Evolutionary conservation across 169 alveolate species (phyloP).

Genomic region (Cytauxzoon felis): DNA sequence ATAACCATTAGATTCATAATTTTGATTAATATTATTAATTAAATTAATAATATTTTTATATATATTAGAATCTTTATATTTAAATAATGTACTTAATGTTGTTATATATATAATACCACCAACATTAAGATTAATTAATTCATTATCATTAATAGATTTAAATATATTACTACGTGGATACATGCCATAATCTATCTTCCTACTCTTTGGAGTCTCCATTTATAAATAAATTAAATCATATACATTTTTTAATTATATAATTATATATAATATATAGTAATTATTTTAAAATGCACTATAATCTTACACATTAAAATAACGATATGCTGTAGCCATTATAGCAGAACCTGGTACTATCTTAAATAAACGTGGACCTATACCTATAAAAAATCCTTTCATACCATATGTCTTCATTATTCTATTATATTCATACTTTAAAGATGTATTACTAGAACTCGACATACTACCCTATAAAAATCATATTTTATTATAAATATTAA

Average conservation of each 20-base stretch:
- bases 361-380: slow-evolving; percentile 44
- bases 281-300: background rate
- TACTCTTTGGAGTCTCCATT: slow-evolving; percentile 23
- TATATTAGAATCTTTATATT: slow-evolving; percentile 21
- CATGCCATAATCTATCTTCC: slow-evolving; percentile 12
- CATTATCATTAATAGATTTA: background rate
- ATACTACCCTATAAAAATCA: too few relatives aligned
- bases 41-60: background rate
- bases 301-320: slow-evolving; percentile 27
- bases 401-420: slow-evolving; percentile 38
- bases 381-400: slow-evolving; percentile 46
- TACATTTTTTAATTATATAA: background rate
- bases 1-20: slow-evolving; percentile 3
- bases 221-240: background rate
- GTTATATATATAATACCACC: slow-evolving; percentile 58
- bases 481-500: too few relatives aligned
- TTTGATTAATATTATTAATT: background rate
- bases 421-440: slow-evolving; percentile 27
- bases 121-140: slow-evolving; percentile 45
- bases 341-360: slow-evolving; percentile 65
- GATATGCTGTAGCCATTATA: slow-evolving; percentile 51
- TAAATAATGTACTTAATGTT: slow-evolving; percentile 23
- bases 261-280: background rate
- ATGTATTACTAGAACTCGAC: too few relatives aligned
- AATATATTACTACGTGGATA: slow-evolving; percentile 7